Evolutionary conservation across 345 rosid genomes (phyloP).

Genomic region (Mallotus nudiflorus): DNA sequence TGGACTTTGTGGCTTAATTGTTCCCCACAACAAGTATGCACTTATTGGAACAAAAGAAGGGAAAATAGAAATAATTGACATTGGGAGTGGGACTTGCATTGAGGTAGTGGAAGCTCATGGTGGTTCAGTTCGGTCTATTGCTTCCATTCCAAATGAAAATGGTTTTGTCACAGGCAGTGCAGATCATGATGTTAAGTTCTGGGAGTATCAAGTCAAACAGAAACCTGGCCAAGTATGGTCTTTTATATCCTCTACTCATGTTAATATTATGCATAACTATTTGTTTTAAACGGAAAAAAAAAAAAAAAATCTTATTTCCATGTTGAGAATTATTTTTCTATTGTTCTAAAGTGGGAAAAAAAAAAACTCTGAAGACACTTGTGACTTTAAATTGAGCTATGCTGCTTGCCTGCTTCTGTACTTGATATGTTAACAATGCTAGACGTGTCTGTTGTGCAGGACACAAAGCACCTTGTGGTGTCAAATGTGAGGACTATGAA

Average conservation of each 20-base stretch:
- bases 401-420: not conserved
- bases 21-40: constrained; percentile 79
- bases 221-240: constrained; percentile 58
- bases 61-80: constrained; percentile 72
- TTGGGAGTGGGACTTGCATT: constrained; percentile 75
- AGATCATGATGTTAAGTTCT: constrained; percentile 88
- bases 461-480: constrained; percentile 58
- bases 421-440: constrained; percentile 3
- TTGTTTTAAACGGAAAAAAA: no score
- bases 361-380: not conserved
- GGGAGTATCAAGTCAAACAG: constrained; percentile 78
- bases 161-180: constrained; percentile 95
- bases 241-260: constrained; percentile 1
- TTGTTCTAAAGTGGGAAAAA: not conserved
- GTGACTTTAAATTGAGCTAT: not conserved
- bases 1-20: constrained; percentile 88
- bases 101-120: constrained; percentile 89
- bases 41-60: constrained; percentile 95
- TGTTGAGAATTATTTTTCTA: not conserved
- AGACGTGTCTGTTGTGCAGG: constrained; percentile 48
- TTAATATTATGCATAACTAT: not conserved
- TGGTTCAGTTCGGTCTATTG: constrained; percentile 72
- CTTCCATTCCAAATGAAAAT: constrained; percentile 69
- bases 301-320: not conserved
- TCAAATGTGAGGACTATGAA: constrained; percentile 71